These are phyloP conservation scores for Phalaenopsis equestris DNA, from an alignment of 106 monocot genomes.

Conservation along the genomic window DNA sequence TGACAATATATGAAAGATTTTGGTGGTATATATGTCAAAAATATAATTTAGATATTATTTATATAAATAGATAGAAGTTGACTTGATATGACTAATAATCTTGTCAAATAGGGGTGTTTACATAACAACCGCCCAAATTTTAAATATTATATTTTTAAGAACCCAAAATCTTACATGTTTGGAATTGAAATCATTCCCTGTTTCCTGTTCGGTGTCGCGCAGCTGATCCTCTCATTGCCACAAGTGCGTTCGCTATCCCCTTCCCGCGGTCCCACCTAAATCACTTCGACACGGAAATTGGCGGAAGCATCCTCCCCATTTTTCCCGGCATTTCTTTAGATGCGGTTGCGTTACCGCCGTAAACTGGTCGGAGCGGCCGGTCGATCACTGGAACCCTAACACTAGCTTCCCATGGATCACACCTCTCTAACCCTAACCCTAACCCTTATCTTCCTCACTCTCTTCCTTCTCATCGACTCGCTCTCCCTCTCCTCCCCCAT, in stretches of 20 bases:
- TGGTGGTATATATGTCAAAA: too few relatives aligned
- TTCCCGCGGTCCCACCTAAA: neutral
- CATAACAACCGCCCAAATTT: too few relatives aligned
- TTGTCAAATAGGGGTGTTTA: too few relatives aligned
- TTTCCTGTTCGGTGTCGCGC: neutral
- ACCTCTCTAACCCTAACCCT: neutral
- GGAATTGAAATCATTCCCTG: too few relatives aligned
- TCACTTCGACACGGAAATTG: neutral
- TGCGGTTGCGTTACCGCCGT: neutral
- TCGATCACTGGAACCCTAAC: neutral
- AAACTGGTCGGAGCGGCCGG: neutral
- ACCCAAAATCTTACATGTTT: too few relatives aligned
- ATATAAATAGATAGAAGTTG: too few relatives aligned
- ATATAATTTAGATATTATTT: too few relatives aligned
- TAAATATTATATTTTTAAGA: too few relatives aligned
- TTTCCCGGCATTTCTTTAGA: neutral
- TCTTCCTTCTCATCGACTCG: neutral
- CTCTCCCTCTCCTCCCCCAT: slow-evolving; percentile 3
- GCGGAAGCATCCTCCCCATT: neutral
- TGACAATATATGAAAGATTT: too few relatives aligned
- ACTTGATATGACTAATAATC: too few relatives aligned
- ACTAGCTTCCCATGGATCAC: slow-evolving; percentile 6
- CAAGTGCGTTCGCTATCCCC: neutral
- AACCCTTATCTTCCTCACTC: neutral
- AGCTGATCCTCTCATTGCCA: neutral